phyloP scores from a whole-genome alignment of 2,329 filamentous ascomycete genomes.

The Chrysoporthe puriensis region DNA sequence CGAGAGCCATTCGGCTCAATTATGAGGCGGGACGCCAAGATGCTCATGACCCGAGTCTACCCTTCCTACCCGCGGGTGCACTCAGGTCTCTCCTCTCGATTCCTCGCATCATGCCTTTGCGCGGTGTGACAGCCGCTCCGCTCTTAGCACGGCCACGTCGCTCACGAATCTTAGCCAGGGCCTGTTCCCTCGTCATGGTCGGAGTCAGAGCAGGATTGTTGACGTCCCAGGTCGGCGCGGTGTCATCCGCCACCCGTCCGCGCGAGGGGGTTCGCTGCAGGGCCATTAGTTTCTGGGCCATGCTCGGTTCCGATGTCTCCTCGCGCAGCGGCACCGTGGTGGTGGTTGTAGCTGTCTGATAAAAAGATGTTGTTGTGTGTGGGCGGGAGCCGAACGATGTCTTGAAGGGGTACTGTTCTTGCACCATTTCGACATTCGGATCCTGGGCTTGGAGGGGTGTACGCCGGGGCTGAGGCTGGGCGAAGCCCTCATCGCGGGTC shows the following conservation, averaged over 20 bases:
- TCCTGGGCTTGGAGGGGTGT: conserved; percentile 24
- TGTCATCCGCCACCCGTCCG: conserved; percentile 18
- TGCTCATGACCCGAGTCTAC: conserved; percentile 22
- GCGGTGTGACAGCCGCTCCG: conserved; percentile 64
- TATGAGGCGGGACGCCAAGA: neutral
- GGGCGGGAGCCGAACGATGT: conserved; percentile 39
- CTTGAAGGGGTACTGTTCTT: conserved; percentile 14
- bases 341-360: conserved; percentile 54
- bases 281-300: conserved; percentile 46
- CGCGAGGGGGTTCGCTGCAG: conserved; percentile 48
- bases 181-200: conserved; percentile 73
- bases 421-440: conserved; percentile 25
- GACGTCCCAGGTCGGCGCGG: conserved; percentile 52
- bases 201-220: conserved; percentile 64
- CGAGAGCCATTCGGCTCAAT: neutral
- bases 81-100: conserved; percentile 52
- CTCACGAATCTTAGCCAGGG: conserved; percentile 74
- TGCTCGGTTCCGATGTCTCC: conserved; percentile 47
- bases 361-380: conserved; percentile 52
- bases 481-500: conserved; percentile 10
- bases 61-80: conserved; percentile 41
- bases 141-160: conserved; percentile 72
- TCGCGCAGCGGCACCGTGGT: conserved; percentile 57
- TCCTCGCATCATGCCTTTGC: conserved; percentile 60
- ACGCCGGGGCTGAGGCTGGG: conserved; percentile 10